phyloP scores from a whole-genome alignment of 352 stramenopile species.

The Globisporangium spiculum region DNA sequence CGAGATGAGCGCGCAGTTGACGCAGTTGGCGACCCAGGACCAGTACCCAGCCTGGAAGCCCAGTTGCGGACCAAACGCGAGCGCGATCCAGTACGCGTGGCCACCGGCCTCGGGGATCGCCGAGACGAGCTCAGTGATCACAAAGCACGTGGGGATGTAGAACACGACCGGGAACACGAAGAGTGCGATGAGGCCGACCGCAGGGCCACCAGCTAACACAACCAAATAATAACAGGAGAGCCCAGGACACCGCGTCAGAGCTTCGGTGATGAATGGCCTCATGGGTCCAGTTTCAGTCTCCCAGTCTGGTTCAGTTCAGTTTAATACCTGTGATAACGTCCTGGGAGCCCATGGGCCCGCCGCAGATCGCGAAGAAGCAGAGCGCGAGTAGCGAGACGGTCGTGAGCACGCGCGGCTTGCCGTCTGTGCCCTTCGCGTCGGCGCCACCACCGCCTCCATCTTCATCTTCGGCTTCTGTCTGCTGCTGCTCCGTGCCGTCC shows the following conservation, averaged over 20 bases:
- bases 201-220: conserved; percentile 32
- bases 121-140: conserved; percentile 47
- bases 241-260: neutral
- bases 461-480: neutral
- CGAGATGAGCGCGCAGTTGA: conserved; percentile 73
- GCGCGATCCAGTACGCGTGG: conserved; percentile 65
- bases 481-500: conserved; percentile 11
- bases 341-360: conserved; percentile 44
- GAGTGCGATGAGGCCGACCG: conserved; percentile 33
- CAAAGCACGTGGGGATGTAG: conserved; percentile 44
- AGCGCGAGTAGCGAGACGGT: conserved; percentile 42
- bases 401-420: conserved; percentile 28
- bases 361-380: conserved; percentile 52
- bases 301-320: neutral
- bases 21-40: conserved; percentile 77
- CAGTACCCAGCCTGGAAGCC: conserved; percentile 82
- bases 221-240: neutral
- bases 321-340: conserved; percentile 30
- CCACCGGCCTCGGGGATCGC: conserved; percentile 46
- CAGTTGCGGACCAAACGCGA: conserved; percentile 62
- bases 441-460: neutral
- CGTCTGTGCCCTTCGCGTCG: conserved; percentile 8
- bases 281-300: neutral
- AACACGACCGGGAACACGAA: conserved; percentile 41
- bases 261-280: neutral